phyloP scores from a whole-genome alignment of 2,329 filamentous ascomycete species.

The Ophiocordyceps sinensis region DNA sequence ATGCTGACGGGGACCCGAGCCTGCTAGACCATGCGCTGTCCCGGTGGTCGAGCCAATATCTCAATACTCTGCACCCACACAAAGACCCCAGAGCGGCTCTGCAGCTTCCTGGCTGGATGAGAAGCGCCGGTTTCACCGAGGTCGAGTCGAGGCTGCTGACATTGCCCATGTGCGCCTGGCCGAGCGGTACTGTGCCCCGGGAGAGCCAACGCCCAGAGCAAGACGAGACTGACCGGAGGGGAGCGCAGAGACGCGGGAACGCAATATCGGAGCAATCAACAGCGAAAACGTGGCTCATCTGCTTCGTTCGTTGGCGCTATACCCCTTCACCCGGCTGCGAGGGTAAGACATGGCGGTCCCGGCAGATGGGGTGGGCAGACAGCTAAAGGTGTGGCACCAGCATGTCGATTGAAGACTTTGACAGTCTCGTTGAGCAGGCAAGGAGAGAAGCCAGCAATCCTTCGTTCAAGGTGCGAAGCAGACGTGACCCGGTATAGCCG shows the following conservation, averaged over 20 bases:
- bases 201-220: neutral
- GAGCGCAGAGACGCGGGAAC: slow-evolving; percentile 30
- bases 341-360: slow-evolving; percentile 20
- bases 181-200: slow-evolving; percentile 33
- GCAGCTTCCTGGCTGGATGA: slow-evolving; percentile 43
- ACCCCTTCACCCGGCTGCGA: slow-evolving; percentile 37
- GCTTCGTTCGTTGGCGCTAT: slow-evolving; percentile 39
- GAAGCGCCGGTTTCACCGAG: slow-evolving; percentile 50
- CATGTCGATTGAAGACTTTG: slow-evolving; percentile 42
- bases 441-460: slow-evolving; percentile 37
- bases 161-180: slow-evolving; percentile 57
- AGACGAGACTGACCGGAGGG: neutral
- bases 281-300: slow-evolving; percentile 38
- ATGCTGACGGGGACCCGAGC: slow-evolving; percentile 3
- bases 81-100: slow-evolving; percentile 55
- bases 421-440: slow-evolving; percentile 41
- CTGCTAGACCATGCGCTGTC: slow-evolving; percentile 46
- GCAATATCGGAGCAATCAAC: slow-evolving; percentile 38
- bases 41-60: slow-evolving; percentile 52
- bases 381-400: slow-evolving; percentile 17
- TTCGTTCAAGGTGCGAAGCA: slow-evolving; percentile 35
- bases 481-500: too few species aligned
- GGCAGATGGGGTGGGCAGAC: neutral
- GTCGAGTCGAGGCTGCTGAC: slow-evolving; percentile 51
- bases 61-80: slow-evolving; percentile 43